Percentiles rank a stretch among this genome's conserved stretches.
These are phyloP conservation scores for Apophysomyces ossiformis DNA, from an alignment of 371 early-diverging fungal species.

Conservation along the genomic window DNA sequence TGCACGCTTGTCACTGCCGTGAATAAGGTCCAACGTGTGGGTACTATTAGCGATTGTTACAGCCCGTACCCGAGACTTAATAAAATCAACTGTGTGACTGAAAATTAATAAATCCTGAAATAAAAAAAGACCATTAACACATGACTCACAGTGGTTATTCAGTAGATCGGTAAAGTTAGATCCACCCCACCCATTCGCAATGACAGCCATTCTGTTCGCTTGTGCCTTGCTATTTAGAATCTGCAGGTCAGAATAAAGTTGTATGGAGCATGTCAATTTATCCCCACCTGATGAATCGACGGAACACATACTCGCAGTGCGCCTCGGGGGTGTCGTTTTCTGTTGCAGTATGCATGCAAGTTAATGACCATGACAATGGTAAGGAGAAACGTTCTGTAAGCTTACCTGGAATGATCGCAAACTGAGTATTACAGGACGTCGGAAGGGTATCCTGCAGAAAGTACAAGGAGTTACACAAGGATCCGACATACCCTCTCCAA, in stretches of 20 bases:
- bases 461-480: slow-evolving; percentile 1
- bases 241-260: not conserved
- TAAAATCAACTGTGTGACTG: slow-evolving; percentile 32
- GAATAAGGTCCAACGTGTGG: slow-evolving; percentile 34
- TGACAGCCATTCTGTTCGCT: slow-evolving; percentile 33
- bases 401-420: slow-evolving; percentile 22
- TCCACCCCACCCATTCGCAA: slow-evolving; percentile 51
- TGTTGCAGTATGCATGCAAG: slow-evolving; percentile 12
- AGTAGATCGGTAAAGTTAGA: slow-evolving; percentile 32
- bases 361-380: not conserved
- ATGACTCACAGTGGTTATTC: slow-evolving; percentile 40
- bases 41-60: slow-evolving; percentile 40
- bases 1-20: slow-evolving; percentile 32
- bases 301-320: slow-evolving; percentile 46
- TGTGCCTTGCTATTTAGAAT: slow-evolving; percentile 24
- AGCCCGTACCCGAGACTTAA: slow-evolving; percentile 34
- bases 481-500: not conserved
- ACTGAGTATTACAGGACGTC: not conserved
- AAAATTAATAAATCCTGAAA: not conserved
- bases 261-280: not conserved
- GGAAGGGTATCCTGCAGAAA: slow-evolving; percentile 3
- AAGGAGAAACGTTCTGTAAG: slow-evolving; percentile 10
- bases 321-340: slow-evolving; percentile 45
- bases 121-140: not conserved
- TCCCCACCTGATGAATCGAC: slow-evolving; percentile 39